phyloP scores from a whole-genome alignment of 129 eudicot genomes.

The Glebionis coronaria region DNA sequence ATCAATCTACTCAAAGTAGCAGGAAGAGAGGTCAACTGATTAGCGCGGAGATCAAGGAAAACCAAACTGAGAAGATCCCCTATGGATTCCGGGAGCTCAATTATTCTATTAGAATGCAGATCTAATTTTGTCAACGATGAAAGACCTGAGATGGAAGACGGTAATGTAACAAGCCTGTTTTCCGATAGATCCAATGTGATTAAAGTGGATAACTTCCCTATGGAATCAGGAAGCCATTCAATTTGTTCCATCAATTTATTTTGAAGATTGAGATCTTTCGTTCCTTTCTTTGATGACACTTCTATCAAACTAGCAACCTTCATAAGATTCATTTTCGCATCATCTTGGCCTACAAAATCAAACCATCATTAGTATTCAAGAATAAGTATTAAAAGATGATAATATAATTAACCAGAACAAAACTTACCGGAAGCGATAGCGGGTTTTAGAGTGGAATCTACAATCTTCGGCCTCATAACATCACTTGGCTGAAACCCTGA shows the following conservation, averaged over 20 bases:
- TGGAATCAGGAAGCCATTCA: slow-evolving; percentile 94
- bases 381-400: not conserved
- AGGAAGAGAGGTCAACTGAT: slow-evolving; percentile 67
- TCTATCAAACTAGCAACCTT: slow-evolving; percentile 85
- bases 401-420: not conserved
- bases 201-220: slow-evolving; percentile 72
- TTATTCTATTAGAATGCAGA: slow-evolving; percentile 63
- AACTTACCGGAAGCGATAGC: slow-evolving; percentile 47
- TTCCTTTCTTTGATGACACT: slow-evolving; percentile 77
- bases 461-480: slow-evolving; percentile 47
- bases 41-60: slow-evolving; percentile 63
- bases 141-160: slow-evolving; percentile 62
- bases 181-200: slow-evolving; percentile 75
- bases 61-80: slow-evolving; percentile 75
- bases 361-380: slow-evolving; percentile 16
- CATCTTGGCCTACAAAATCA: slow-evolving; percentile 47
- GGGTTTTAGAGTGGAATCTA: slow-evolving; percentile 64
- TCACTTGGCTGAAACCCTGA: slow-evolving; percentile 50
- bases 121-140: slow-evolving; percentile 61
- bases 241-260: slow-evolving; percentile 68
- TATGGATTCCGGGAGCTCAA: slow-evolving; percentile 72
- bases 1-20: slow-evolving; percentile 47
- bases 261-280: slow-evolving; percentile 57
- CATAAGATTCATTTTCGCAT: slow-evolving; percentile 70
- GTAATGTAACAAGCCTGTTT: slow-evolving; percentile 59